Evolutionary conservation across 208 protist genomes (phyloP), one percentile per base, ranked within the genome.

Genomic region (Trypanosomatidae sp.): DNA sequence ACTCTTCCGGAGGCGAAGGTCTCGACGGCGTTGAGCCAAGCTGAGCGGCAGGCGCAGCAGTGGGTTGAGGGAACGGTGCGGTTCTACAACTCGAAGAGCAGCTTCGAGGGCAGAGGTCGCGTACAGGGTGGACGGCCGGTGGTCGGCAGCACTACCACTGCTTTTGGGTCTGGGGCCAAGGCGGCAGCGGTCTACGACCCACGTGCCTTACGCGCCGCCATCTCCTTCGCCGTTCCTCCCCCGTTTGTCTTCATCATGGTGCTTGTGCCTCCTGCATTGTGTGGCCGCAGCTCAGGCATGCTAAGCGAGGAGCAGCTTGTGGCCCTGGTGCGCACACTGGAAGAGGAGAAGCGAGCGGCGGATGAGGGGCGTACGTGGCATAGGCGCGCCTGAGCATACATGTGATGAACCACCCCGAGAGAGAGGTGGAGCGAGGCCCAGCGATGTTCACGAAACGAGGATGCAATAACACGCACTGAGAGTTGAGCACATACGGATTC

Each of bases 231-330:
- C 2, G 66, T 84, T 0, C 70, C 75, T 6, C 78, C 78, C n/a
- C 73, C 84, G n/a, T 91, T 91, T 75, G 53, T 69, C 10, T 88
- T 91, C 44, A 64, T 80, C 8, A 76, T 89, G 73, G 67, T 89
- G 28, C 66, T 91, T 19, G 62, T 91, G 17, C 82, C 83, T 25
- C 55, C 74, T 13, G 73, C 65, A 22, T 19, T 88, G 22, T 22
- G 60, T n/a, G 62, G 68, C 25, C 79, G 77, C 33, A 78, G 64
- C 43, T 71, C 86, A 19, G 28, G 52, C 49, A 85, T 87, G 60
- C 82, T 91, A 17, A 64, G 66, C 19, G 56, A 30, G 0, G 73
- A 19, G 36, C 72, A 85, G 74, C 74, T 85, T 46, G 33, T 76
- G 53, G 58, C 66, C 44, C 72, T 91, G 49, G 50, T 91, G 33